Conservation (phyloP, 192 early-diverging fungal genomes). For the Jimgerdemannia flammicorona region DNA sequence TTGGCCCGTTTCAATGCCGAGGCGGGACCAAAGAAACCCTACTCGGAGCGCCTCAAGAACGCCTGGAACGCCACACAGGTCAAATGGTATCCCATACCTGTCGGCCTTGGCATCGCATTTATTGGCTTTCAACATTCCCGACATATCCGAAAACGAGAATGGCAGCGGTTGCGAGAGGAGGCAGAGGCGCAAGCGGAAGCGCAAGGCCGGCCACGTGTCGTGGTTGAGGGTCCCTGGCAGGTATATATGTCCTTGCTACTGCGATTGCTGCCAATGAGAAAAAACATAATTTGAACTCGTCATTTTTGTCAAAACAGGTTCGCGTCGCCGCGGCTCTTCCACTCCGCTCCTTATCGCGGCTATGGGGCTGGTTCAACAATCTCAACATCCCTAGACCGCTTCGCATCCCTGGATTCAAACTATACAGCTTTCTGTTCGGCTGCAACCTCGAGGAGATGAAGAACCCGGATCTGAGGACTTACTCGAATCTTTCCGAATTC, state of each 20-base stretch:
- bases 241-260: conserved; percentile 30
- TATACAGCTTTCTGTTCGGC: conserved; percentile 84
- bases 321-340: conserved; percentile 85
- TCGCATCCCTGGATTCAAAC: conserved; percentile 66
- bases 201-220: conserved; percentile 39
- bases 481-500: conserved; percentile 85
- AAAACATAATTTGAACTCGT: no score
- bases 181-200: conserved; percentile 12
- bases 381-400: conserved; percentile 77
- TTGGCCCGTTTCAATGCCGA: background rate
- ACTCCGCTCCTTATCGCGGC: conserved; percentile 81
- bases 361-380: conserved; percentile 89
- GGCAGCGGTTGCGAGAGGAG: conserved; percentile 21
- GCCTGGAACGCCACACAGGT: conserved; percentile 47
- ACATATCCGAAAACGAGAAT: conserved; percentile 40
- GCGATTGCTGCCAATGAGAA: background rate
- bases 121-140: conserved; percentile 65
- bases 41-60: conserved; percentile 27
- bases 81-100: conserved; percentile 72
- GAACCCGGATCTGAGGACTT: conserved; percentile 71
- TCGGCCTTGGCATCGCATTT: conserved; percentile 68
- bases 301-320: conserved; percentile 45
- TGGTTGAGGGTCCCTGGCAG: conserved; percentile 82
- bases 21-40: background rate
- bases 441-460: conserved; percentile 95